Evolutionary conservation across 352 stramenopile genomes (phyloP).

Genomic region (Phytophthora capsici): DNA sequence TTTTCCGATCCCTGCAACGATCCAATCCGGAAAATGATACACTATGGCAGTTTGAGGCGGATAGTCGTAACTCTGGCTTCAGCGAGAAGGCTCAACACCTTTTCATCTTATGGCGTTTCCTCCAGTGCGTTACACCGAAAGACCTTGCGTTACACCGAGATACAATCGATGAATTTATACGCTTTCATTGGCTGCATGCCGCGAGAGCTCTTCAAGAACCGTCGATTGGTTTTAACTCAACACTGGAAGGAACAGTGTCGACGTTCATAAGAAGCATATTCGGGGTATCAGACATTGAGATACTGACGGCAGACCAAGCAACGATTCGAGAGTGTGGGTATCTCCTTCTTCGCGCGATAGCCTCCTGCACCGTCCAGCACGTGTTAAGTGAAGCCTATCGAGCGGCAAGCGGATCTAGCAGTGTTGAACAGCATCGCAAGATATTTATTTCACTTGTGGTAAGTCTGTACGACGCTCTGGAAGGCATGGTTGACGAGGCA

Average conservation of each 20-base stretch:
- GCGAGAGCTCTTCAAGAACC: neutral
- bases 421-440: neutral
- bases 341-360: slow-evolving; percentile 7
- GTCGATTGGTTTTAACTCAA: neutral
- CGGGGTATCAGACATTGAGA: neutral
- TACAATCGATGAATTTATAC: neutral
- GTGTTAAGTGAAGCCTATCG: neutral
- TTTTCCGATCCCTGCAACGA: no score
- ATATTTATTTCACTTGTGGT: slow-evolving; percentile 19
- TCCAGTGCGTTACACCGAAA: neutral
- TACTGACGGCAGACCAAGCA: neutral
- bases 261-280: slow-evolving; percentile 15
- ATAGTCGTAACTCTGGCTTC: neutral
- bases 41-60: slow-evolving; percentile 10
- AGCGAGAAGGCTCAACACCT: slow-evolving; percentile 23
- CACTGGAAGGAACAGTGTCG: slow-evolving; percentile 1
- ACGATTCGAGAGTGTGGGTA: slow-evolving; percentile 6
- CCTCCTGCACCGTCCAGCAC: slow-evolving; percentile 10
- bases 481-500: neutral
- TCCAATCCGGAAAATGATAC: no score
- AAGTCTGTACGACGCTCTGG: slow-evolving; percentile 24
- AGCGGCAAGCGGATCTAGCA: neutral
- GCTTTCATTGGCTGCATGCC: slow-evolving; percentile 10
- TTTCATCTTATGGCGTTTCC: slow-evolving; percentile 22
- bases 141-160: neutral